Evolutionary conservation across 768 basidiomycete genomes (phyloP), one percentile per base, ranked within the genome.

Genomic region (Nidularia sp.): DNA sequence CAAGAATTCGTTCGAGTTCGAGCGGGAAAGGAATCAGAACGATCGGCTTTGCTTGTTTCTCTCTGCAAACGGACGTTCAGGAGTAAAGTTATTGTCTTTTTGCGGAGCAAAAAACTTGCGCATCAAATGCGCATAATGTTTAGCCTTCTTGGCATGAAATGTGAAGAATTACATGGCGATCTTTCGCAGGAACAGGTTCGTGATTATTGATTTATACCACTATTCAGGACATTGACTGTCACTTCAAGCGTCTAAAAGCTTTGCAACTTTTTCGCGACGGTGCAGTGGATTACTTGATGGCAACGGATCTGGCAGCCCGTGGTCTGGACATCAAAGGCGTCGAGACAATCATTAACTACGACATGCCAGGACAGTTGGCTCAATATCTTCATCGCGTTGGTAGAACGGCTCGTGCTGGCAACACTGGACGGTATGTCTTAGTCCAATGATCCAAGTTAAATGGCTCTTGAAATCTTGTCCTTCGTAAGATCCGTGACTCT

Each of bases 351-450:
- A 94, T 99, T 66, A 99, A 99, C 69, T 98, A 95, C 65, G 97
- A 99, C 66, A 97, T 98, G 96, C 97, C 97, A 7, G 80, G 83
- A 15, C 90, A 94, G 62, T 73, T 98, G 34, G 84, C 90, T 6
- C 93, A 94, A 61, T 99, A 99, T 70, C 80, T 98, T 33, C 97
- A 99, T 67, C 89, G 97, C 53, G 96, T 98, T 22, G 97, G 97
- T 60, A 82, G 97, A 64, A 99, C 97, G 47, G 97, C 97, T 31
- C 86, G 97, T 64, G 96, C 97, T 3, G 97, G 97, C 4, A 82
- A 80, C 59, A 88, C 86, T 63, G 97, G 97, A 68, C 83, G 95
- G 91, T 93, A 57, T 58, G 87, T 72, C 34, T 10, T 8, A 45
- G 49, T 34, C 32, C 45, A 50, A 34, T 15, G 22, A n/a, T n/a